phyloP scores from a whole-genome alignment of 495 filamentous ascomycete genomes.

The Diplogelasinospora grovesii region DNA sequence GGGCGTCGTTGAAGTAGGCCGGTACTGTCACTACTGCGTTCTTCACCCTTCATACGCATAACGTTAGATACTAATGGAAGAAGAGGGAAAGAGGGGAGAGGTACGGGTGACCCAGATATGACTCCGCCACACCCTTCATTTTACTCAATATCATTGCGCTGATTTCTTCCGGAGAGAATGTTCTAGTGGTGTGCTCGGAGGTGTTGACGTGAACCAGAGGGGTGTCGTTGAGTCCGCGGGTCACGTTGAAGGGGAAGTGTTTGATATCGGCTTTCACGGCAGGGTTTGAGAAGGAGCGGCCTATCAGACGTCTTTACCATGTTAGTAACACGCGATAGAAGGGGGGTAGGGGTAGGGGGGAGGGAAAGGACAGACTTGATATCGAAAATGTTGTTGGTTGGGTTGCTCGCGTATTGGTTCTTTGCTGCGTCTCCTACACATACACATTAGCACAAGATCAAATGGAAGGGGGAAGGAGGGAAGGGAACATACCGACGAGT shows the following conservation, averaged over 20 bases:
- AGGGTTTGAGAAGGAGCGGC: conserved; percentile 75
- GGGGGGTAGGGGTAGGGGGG: background rate
- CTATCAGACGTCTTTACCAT: conserved; percentile 67
- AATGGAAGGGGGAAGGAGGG: background rate
- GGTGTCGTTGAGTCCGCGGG: conserved; percentile 61
- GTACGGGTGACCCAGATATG: conserved; percentile 70
- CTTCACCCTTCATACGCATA: conserved; percentile 47
- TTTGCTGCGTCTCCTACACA: conserved; percentile 91
- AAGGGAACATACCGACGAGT: conserved; percentile 30
- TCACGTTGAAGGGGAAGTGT: conserved; percentile 80
- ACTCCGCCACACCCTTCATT: conserved; percentile 93
- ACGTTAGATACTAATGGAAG: background rate
- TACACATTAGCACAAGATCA: conserved; percentile 26
- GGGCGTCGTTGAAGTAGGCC: conserved; percentile 96
- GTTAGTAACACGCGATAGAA: background rate
- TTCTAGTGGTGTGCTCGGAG: conserved; percentile 52
- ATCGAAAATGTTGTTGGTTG: conserved; percentile 93
- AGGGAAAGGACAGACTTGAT: conserved; percentile 53
- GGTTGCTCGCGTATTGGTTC: conserved; percentile 99
- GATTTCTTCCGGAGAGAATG: conserved; percentile 75
- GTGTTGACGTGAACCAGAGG: conserved; percentile 73
- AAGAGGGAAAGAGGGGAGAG: background rate
- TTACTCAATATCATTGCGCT: conserved; percentile 80
- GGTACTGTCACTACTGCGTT: conserved; percentile 94
- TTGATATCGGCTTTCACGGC: conserved; percentile 73